A percentile compares a stretch with the other conserved stretches of the same genome.
phyloP scores from a whole-genome alignment of 768 basidiomycete genomes.

The Candolleomyces eurysporus region DNA sequence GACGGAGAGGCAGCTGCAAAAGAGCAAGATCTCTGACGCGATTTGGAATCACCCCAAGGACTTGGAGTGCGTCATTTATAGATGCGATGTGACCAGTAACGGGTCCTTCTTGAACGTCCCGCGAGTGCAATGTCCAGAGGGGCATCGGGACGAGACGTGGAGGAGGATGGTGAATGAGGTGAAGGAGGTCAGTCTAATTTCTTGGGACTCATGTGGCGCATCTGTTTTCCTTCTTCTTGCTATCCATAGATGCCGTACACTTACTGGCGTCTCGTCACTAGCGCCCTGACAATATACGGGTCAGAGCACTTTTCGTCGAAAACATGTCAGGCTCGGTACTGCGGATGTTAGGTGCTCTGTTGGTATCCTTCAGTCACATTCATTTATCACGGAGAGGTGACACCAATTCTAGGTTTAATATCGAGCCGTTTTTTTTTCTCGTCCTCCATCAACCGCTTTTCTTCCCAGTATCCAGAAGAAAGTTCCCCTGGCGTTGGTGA shows the following conservation, averaged over 20 bases:
- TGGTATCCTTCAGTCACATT: neutral
- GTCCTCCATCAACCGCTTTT: conserved; percentile 64
- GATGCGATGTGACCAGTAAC: conserved; percentile 29
- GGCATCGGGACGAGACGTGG: conserved; percentile 30
- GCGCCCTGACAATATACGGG: conserved; percentile 28
- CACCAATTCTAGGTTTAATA: conserved; percentile 37
- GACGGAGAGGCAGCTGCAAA: conserved; percentile 36
- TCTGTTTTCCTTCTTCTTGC: neutral
- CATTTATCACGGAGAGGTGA: conserved; percentile 26
- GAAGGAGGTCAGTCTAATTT: neutral
- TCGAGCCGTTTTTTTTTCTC: conserved; percentile 69
- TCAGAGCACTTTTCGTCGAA: conserved; percentile 48
- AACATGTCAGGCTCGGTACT: conserved; percentile 46
- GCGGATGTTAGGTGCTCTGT: conserved; percentile 53
- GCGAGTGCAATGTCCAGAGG: conserved; percentile 9
- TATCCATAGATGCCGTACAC: neutral
- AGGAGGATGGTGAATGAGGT: conserved; percentile 14
- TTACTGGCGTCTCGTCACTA: conserved; percentile 1
- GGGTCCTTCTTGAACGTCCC: conserved; percentile 28
- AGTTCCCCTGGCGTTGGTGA: conserved; percentile 37
- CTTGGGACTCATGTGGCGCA: too few relatives aligned
- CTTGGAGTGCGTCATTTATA: conserved; percentile 24
- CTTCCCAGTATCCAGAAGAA: conserved; percentile 59
- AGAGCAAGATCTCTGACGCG: conserved; percentile 30
- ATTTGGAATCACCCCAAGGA: conserved; percentile 22